Percentiles rank a stretch among this genome's conserved stretches.
Evolutionary conservation across 441 rosid species (phyloP).

Genomic region (Geranium incanum): DNA sequence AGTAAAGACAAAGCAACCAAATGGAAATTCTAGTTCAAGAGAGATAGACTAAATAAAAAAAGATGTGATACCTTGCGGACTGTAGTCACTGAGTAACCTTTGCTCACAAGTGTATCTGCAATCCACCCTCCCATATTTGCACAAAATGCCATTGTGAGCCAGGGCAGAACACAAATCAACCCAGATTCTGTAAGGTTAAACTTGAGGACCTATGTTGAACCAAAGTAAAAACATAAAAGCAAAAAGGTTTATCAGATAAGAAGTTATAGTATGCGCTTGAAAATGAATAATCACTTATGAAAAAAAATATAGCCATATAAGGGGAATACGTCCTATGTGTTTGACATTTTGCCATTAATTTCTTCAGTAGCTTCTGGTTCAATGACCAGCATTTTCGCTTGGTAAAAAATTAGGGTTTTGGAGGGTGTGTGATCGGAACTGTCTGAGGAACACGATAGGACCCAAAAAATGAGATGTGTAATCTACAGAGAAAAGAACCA

Average conservation of each 20-base stretch:
- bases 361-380: no score
- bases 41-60: neutral
- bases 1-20: neutral
- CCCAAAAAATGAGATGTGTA: no score
- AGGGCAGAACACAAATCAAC: constrained; percentile 69
- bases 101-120: constrained; percentile 81
- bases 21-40: neutral
- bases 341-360: no score
- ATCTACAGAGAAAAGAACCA: no score
- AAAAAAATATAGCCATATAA: neutral
- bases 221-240: neutral
- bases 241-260: neutral
- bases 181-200: constrained; percentile 87
- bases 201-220: constrained; percentile 52
- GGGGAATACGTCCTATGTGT: neutral
- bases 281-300: neutral
- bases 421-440: no score
- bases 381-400: no score
- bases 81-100: constrained; percentile 62
- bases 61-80: constrained; percentile 66
- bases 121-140: constrained; percentile 95
- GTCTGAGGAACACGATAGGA: no score
- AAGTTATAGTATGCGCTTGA: neutral
- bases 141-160: constrained; percentile 91
- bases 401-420: no score